phyloP scores from a whole-genome alignment of 306 rosid genomes.

The Vicia villosa region DNA sequence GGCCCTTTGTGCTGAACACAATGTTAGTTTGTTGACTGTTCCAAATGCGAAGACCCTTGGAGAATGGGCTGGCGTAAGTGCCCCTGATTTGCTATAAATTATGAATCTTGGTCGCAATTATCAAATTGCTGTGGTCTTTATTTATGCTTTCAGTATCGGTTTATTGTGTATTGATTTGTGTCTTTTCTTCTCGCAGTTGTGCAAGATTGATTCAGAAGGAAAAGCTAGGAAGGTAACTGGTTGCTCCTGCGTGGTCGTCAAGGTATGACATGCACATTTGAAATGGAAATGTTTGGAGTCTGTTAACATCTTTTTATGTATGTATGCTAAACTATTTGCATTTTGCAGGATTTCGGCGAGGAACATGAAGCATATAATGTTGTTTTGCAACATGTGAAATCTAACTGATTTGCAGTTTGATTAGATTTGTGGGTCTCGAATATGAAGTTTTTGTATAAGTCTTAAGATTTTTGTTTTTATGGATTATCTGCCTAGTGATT shows the following conservation, averaged over 20 bases:
- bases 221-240: slow-evolving; percentile 17
- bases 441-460: slow-evolving; percentile 11
- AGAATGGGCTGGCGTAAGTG: slow-evolving; percentile 91
- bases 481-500: neutral
- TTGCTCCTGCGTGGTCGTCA: slow-evolving; percentile 75
- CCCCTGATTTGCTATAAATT: neutral
- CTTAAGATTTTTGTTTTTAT: neutral
- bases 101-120: neutral
- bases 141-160: neutral
- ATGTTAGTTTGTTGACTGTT: slow-evolving; percentile 63
- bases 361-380: slow-evolving; percentile 4
- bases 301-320: neutral
- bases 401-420: neutral
- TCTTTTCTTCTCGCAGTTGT: slow-evolving; percentile 50
- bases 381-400: slow-evolving; percentile 16
- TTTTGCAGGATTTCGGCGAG: slow-evolving; percentile 7
- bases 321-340: neutral
- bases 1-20: slow-evolving; percentile 49
- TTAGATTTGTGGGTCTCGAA: neutral
- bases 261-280: slow-evolving; percentile 42
- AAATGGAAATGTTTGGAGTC: neutral
- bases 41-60: slow-evolving; percentile 87
- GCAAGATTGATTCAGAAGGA: slow-evolving; percentile 61
- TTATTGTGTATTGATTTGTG: neutral
- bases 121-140: neutral